Conservation (phyloP, 192 early-diverging fungal species). For the Coemansia sp. region DNA sequence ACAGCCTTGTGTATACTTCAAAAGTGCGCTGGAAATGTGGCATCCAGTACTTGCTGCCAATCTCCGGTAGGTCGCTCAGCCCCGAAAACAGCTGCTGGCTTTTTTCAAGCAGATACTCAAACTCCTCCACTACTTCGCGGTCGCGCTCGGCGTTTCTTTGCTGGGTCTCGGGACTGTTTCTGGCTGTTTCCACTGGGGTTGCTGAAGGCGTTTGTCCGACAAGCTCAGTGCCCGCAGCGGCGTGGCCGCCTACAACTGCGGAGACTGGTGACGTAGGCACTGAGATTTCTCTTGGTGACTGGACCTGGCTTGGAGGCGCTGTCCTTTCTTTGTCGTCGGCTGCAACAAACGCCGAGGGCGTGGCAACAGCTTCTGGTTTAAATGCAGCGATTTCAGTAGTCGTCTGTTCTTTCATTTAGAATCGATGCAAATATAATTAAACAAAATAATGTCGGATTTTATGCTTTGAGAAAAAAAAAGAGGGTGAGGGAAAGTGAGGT, state of each 20-base stretch:
- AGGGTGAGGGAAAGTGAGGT: too few relatives aligned
- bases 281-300: neutral
- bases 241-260: neutral
- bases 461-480: too few relatives aligned
- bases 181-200: conserved; percentile 2
- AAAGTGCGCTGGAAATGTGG: conserved; percentile 97
- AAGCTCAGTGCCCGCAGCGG: neutral
- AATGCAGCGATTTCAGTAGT: neutral
- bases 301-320: neutral
- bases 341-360: neutral
- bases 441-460: too few relatives aligned
- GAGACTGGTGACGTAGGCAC: neutral
- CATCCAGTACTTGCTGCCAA: conserved; percentile 64
- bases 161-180: conserved; percentile 6
- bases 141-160: conserved; percentile 41
- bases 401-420: too few relatives aligned
- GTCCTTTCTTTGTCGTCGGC: neutral
- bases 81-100: conserved; percentile 96
- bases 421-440: too few relatives aligned
- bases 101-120: conserved; percentile 94
- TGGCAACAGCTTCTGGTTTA: neutral
- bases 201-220: conserved; percentile 2
- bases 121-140: conserved; percentile 72
- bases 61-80: conserved; percentile 59
- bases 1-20: conserved; percentile 95